A percentile compares a stretch with the other conserved stretches of the same genome.
Evolutionary conservation across 2,329 filamentous ascomycete genomes (phyloP).

Genomic region (Beauveria pseudobassiana): DNA sequence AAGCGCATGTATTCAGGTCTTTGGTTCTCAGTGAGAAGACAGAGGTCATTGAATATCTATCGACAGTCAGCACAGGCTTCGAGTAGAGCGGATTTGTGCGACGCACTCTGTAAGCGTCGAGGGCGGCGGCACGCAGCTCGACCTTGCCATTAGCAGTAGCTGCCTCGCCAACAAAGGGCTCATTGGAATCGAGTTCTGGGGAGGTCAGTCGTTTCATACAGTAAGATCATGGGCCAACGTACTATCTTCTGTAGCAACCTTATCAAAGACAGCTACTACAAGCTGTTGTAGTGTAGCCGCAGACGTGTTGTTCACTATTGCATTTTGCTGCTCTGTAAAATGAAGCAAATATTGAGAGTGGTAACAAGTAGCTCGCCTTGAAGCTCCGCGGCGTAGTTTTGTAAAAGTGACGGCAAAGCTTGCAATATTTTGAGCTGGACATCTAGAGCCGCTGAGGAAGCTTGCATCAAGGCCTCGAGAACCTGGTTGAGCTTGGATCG

Average conservation of each 20-base stretch:
- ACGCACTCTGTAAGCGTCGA: slow-evolving; percentile 72
- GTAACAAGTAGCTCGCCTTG: slow-evolving; percentile 74
- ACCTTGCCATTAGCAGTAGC: slow-evolving; percentile 57
- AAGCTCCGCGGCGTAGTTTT: slow-evolving; percentile 80
- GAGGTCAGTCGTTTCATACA: slow-evolving; percentile 13
- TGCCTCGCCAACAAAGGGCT: slow-evolving; percentile 57
- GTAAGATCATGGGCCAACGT: slow-evolving; percentile 24
- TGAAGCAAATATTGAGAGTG: slow-evolving; percentile 83
- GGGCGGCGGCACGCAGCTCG: slow-evolving; percentile 64
- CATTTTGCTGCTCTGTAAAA: slow-evolving; percentile 87
- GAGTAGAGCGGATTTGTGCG: not conserved
- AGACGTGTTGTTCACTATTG: slow-evolving; percentile 89
- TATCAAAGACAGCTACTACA: slow-evolving; percentile 87
- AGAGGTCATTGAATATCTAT: slow-evolving; percentile 81
- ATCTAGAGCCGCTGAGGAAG: slow-evolving; percentile 72
- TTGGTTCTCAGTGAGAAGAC: slow-evolving; percentile 77
- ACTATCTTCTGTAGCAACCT: slow-evolving; percentile 77
- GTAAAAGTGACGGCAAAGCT: slow-evolving; percentile 77
- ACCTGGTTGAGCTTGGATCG: slow-evolving; percentile 75
- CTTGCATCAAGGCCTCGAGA: slow-evolving; percentile 79
- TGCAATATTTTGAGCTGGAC: slow-evolving; percentile 95
- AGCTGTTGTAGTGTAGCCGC: slow-evolving; percentile 95
- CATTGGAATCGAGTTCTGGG: slow-evolving; percentile 38
- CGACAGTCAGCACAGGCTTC: slow-evolving; percentile 11
- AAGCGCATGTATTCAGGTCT: slow-evolving; percentile 76